Percentiles rank a stretch among this genome's conserved stretches.
Evolutionary conservation across 345 rosid species (phyloP).

Genomic region (Cardiospermum halicacabum): DNA sequence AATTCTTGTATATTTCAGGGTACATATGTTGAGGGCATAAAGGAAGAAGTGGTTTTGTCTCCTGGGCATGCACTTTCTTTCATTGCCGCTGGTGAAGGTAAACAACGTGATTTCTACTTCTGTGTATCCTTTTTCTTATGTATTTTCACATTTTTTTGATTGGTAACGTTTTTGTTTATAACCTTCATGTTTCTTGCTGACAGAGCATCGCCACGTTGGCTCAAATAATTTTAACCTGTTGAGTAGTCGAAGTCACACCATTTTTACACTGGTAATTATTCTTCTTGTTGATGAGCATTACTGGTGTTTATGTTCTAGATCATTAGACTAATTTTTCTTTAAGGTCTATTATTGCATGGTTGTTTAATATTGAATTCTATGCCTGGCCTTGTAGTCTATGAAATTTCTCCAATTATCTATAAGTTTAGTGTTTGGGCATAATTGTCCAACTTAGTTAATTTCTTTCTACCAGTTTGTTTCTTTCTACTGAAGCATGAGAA

Average conservation of each 20-base stretch:
- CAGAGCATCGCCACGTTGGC: constrained; percentile 99
- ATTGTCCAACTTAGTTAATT: not conserved
- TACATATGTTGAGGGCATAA: constrained; percentile 97
- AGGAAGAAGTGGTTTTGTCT: constrained; percentile 98
- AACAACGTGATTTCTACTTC: constrained; percentile 6
- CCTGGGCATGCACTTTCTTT: constrained; percentile 98
- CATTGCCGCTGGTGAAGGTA: constrained; percentile 99
- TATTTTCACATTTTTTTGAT: not conserved
- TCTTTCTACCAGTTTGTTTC: not conserved
- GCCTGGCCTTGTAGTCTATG: not conserved
- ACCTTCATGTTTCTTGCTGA: constrained; percentile 21
- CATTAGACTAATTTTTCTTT: not conserved
- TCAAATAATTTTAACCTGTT: constrained; percentile 95
- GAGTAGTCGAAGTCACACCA: constrained; percentile 99
- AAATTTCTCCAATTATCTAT: not conserved
- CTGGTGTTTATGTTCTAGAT: not conserved
- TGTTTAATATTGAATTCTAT: constrained; percentile 4
- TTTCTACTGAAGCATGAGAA: not conserved
- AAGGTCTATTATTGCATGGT: not conserved
- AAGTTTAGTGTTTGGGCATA: not conserved
- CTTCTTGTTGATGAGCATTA: not conserved
- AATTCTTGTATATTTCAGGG: constrained; percentile 51
- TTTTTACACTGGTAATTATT: constrained; percentile 80
- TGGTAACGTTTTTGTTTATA: constrained; percentile 5
- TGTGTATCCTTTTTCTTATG: not conserved